These are phyloP conservation scores for Westerdykella aurantiaca DNA, from an alignment of 2,329 filamentous ascomycete species.

Conservation along the genomic window DNA sequence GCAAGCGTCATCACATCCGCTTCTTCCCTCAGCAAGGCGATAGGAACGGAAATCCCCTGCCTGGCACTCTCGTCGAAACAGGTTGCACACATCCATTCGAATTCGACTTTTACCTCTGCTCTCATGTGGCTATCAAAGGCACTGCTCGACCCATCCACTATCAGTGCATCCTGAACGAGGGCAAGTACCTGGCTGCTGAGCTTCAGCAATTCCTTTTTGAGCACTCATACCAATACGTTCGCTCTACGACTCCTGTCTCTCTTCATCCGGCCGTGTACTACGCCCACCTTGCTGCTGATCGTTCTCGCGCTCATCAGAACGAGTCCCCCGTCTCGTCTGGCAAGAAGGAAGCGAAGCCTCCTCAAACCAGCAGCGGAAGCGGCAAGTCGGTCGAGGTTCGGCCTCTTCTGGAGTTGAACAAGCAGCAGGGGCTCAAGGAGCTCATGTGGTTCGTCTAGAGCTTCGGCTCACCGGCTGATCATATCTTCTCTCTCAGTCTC, in stretches of 20 bases:
- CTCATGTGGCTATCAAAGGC: constrained; percentile 80
- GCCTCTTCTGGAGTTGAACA: constrained; percentile 39
- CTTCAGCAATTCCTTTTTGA: constrained; percentile 89
- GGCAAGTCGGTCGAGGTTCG: constrained; percentile 29
- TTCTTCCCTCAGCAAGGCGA: constrained; percentile 77
- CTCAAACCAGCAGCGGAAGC: constrained; percentile 24
- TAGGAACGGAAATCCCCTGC: constrained; percentile 72
- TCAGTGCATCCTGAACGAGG: constrained; percentile 80
- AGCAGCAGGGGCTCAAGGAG: constrained; percentile 36
- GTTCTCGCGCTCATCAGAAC: constrained; percentile 70
- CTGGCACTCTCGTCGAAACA: constrained; percentile 79
- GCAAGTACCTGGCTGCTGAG: constrained; percentile 58
- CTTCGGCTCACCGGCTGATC: too few relatives aligned
- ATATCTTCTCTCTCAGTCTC: too few relatives aligned
- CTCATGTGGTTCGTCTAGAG: constrained; percentile 48
- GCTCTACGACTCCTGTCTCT: constrained; percentile 89
- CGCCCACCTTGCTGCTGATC: constrained; percentile 78
- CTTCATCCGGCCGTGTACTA: constrained; percentile 90
- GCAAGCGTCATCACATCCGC: constrained; percentile 90
- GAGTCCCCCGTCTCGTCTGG: constrained; percentile 33
- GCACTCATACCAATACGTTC: constrained; percentile 87
- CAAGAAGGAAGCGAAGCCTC: constrained; percentile 33
- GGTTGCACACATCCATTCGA: constrained; percentile 89
- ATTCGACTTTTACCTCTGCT: constrained; percentile 75
- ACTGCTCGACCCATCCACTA: constrained; percentile 92